phyloP scores from a whole-genome alignment of 768 basidiomycete species.

The Cytidiella melzeri region DNA sequence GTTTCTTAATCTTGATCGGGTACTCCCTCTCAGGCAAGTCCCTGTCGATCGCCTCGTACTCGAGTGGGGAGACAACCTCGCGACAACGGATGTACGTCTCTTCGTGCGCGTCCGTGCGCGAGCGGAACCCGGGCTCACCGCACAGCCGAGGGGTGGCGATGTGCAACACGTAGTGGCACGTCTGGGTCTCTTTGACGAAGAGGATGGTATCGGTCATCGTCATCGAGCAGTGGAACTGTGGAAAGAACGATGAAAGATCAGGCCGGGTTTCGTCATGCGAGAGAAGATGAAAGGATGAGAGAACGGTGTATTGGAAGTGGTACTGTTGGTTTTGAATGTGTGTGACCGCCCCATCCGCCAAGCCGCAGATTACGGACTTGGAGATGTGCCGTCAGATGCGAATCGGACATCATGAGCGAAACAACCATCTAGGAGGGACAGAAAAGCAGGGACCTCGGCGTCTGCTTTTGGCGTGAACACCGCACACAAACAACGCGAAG shows the following conservation, averaged over 20 bases:
- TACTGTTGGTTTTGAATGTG: no score
- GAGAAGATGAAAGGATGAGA: no score
- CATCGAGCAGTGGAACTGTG: conserved; percentile 92
- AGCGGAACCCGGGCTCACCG: conserved; percentile 87
- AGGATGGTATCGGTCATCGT: conserved; percentile 86
- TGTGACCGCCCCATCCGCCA: no score
- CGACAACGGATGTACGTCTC: conserved; percentile 76
- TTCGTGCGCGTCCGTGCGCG: conserved; percentile 55
- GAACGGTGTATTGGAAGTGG: no score
- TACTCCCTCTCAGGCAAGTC: conserved; percentile 45
- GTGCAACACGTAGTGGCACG: conserved; percentile 90
- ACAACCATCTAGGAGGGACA: no score
- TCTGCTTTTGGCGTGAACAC: neutral
- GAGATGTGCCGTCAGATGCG: no score
- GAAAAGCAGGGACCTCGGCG: no score
- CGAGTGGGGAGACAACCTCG: conserved; percentile 46
- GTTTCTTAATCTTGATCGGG: conserved; percentile 47
- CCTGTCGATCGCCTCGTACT: conserved; percentile 20
- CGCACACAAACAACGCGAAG: neutral
- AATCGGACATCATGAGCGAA: no score
- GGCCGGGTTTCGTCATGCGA: no score
- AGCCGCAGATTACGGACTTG: neutral
- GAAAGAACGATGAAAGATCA: no score
- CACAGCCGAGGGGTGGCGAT: conserved; percentile 94
- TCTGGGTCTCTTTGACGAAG: conserved; percentile 89